Percentiles rank a stretch among this genome's conserved stretches.
Evolutionary conservation across 1,284 basidiomycete genomes (phyloP).

Genomic region (Cryptococcus neoformans): DNA sequence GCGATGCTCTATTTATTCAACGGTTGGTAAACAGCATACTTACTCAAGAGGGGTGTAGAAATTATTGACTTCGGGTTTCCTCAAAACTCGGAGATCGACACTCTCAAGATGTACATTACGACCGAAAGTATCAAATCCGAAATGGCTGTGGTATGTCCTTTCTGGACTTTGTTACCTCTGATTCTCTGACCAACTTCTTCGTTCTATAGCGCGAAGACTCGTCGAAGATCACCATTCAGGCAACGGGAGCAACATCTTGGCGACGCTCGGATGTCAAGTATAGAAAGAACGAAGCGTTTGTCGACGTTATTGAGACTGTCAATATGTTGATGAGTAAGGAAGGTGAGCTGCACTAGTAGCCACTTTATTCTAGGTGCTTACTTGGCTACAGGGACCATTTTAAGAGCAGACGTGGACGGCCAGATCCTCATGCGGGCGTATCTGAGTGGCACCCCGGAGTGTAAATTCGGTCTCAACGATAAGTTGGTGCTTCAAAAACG

Average conservation of each 20-base stretch:
- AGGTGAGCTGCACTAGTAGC: constrained; percentile 54
- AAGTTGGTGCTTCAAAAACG: constrained; percentile 93
- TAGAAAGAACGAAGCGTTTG: constrained; percentile 97
- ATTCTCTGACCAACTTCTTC: constrained; percentile 7
- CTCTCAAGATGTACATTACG: constrained; percentile 96
- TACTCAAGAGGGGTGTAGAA: constrained; percentile 56
- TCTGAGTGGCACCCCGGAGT: constrained; percentile 89
- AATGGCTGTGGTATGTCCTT: constrained; percentile 64
- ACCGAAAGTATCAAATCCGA: constrained; percentile 90
- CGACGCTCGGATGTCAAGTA: constrained; percentile 91
- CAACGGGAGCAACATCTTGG: constrained; percentile 93
- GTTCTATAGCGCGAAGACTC: constrained; percentile 74
- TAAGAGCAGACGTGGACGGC: constrained; percentile 97
- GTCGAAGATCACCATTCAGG: constrained; percentile 93
- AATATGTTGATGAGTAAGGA: constrained; percentile 96
- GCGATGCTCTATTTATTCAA: constrained; percentile 17
- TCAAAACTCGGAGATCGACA: constrained; percentile 98
- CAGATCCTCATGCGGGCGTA: constrained; percentile 99
- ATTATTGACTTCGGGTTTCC: constrained; percentile 99
- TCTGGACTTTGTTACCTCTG: not conserved
- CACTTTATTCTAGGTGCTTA: not conserved
- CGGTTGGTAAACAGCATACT: no score
- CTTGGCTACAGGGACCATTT: constrained; percentile 64
- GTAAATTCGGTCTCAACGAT: constrained; percentile 97
- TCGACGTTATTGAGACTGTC: constrained; percentile 95